These are phyloP conservation scores for Tirmania nivea DNA, from an alignment of 495 filamentous ascomycete genomes.

Conservation along the genomic window DNA sequence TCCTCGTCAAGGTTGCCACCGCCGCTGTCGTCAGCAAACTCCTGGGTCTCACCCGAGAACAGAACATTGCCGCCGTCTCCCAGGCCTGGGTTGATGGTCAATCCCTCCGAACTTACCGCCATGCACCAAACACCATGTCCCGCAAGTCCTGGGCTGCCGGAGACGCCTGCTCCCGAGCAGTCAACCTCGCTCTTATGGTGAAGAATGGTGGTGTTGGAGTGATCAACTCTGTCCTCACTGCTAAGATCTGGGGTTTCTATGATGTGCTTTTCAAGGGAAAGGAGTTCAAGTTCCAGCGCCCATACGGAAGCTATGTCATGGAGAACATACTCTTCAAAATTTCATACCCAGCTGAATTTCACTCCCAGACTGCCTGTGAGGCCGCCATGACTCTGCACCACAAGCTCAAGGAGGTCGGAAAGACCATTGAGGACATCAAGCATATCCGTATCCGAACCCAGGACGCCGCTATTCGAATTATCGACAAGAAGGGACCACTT, in stretches of 20 bases:
- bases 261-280: slow-evolving; percentile 92
- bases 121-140: slow-evolving; percentile 97
- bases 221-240: slow-evolving; percentile 75
- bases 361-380: slow-evolving; percentile 96
- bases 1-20: slow-evolving; percentile 91
- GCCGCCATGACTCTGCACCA: slow-evolving; percentile 69
- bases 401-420: slow-evolving; percentile 62
- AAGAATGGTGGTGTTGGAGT: slow-evolving; percentile 65
- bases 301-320: slow-evolving; percentile 97
- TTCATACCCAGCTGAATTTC: slow-evolving; percentile 74
- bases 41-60: slow-evolving; percentile 67
- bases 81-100: slow-evolving; percentile 97
- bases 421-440: slow-evolving; percentile 88
- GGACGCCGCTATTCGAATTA: slow-evolving; percentile 94
- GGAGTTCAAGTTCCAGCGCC: slow-evolving; percentile 85
- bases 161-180: slow-evolving; percentile 89
- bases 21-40: slow-evolving; percentile 86
- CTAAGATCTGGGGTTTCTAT: slow-evolving; percentile 95
- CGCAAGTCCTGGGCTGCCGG: slow-evolving; percentile 97
- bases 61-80: slow-evolving; percentile 86
- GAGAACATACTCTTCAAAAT: slow-evolving; percentile 99
- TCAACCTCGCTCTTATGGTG: slow-evolving; percentile 86
- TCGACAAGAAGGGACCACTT: slow-evolving; percentile 99
- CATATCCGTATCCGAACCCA: slow-evolving; percentile 82
- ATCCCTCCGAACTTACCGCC: slow-evolving; percentile 84